phyloP scores from a whole-genome alignment of 305 asterid genomes.

The Ajuga reptans region DNA sequence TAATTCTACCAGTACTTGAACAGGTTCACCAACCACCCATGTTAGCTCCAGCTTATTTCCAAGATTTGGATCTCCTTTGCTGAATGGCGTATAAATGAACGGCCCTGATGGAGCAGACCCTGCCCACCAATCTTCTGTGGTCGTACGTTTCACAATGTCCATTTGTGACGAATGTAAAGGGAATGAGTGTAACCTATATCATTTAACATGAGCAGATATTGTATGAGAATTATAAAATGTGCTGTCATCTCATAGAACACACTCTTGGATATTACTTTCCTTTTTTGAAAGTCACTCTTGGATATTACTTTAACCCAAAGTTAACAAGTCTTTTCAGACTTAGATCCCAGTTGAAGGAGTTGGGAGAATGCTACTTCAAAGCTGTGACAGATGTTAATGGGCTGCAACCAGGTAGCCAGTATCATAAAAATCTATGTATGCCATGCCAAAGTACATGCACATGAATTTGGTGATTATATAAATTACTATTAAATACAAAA shows the following conservation, averaged over 20 bases:
- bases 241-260: background rate
- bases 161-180: constrained; percentile 83
- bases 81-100: constrained; percentile 93
- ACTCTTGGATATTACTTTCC: too few species aligned
- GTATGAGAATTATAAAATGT: constrained; percentile 8
- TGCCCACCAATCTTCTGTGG: constrained; percentile 97
- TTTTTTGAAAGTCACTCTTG: background rate
- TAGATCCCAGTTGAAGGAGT: constrained; percentile 9
- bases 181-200: constrained; percentile 78
- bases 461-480: background rate
- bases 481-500: background rate
- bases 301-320: constrained; percentile 17
- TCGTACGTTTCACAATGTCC: constrained; percentile 78
- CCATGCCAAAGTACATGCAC: background rate
- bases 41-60: constrained; percentile 71
- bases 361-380: background rate
- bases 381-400: background rate
- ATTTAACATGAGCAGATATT: constrained; percentile 18
- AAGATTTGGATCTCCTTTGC: constrained; percentile 74
- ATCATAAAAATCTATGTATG: background rate
- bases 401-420: background rate
- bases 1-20: constrained; percentile 88
- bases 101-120: constrained; percentile 98
- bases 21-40: constrained; percentile 97
- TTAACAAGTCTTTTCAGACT: background rate